Evolutionary conservation across 768 basidiomycete species (phyloP).

Genomic region (Tylopilus sp.): DNA sequence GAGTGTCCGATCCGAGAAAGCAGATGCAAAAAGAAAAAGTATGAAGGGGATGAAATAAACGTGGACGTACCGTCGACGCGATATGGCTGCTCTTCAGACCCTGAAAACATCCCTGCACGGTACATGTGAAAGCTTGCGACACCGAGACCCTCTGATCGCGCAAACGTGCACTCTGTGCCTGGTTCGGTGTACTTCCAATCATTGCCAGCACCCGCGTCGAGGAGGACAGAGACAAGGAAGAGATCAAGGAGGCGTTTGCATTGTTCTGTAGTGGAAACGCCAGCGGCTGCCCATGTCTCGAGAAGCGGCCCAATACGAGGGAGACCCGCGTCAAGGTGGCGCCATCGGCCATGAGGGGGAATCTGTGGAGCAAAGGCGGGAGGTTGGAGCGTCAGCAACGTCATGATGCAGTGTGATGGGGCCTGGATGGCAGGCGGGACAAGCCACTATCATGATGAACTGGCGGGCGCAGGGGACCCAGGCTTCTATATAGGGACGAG

Average conservation of each 20-base stretch:
- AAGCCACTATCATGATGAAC: neutral
- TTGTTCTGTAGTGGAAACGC: slow-evolving; percentile 51
- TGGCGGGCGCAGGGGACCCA: neutral
- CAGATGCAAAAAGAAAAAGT: too few species aligned
- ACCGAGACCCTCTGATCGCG: slow-evolving; percentile 78
- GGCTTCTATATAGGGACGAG: neutral
- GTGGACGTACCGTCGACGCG: slow-evolving; percentile 69
- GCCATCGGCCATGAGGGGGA: slow-evolving; percentile 86
- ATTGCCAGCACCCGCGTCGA: slow-evolving; percentile 92
- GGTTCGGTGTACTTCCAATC: slow-evolving; percentile 74
- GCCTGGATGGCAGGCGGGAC: neutral
- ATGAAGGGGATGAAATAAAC: neutral
- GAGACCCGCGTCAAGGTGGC: slow-evolving; percentile 73
- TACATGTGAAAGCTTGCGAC: slow-evolving; percentile 94
- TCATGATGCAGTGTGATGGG: neutral
- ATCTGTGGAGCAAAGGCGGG: slow-evolving; percentile 47
- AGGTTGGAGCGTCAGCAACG: neutral
- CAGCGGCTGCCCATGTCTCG: slow-evolving; percentile 46
- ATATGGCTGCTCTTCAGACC: slow-evolving; percentile 50
- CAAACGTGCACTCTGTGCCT: slow-evolving; percentile 48
- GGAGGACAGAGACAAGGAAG: slow-evolving; percentile 84
- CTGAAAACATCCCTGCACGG: slow-evolving; percentile 74
- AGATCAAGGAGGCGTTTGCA: slow-evolving; percentile 81
- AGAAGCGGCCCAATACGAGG: slow-evolving; percentile 63
- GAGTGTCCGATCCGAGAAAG: too few species aligned